phyloP scores from a whole-genome alignment of 2,329 filamentous ascomycete species.

The Diaporthe humulicola region DNA sequence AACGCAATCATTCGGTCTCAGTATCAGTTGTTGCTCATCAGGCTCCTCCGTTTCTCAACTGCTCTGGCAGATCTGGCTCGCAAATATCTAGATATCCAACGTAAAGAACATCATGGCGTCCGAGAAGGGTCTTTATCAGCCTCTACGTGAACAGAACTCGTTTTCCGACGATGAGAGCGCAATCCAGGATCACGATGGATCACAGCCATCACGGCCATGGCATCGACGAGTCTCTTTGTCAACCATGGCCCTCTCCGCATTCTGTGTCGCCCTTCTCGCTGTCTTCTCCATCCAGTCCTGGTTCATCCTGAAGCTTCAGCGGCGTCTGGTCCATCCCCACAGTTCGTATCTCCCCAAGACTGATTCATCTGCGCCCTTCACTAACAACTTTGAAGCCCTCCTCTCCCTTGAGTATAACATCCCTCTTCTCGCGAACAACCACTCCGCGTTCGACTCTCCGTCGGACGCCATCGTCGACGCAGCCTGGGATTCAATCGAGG shows the following conservation, averaged over 20 bases:
- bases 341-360: neutral
- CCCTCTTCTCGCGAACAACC: neutral
- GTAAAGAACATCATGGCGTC: conserved; percentile 1
- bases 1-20: neutral
- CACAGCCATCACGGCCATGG: neutral
- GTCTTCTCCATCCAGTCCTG: neutral
- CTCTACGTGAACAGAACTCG: neutral
- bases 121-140: neutral
- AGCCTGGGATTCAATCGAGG: conserved; percentile 41
- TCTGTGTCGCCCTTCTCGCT: neutral
- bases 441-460: neutral
- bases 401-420: neutral
- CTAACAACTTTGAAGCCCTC: neutral
- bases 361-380: neutral
- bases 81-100: neutral
- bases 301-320: neutral
- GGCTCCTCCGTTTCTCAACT: neutral
- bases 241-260: neutral
- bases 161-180: neutral
- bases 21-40: neutral
- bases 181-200: neutral
- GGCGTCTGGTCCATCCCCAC: neutral
- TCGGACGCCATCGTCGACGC: neutral
- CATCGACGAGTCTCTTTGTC: neutral
- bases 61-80: neutral